These are phyloP conservation scores for Strobilomyces dryophilus DNA, from an alignment of 768 basidiomycete species.

Conservation along the genomic window DNA sequence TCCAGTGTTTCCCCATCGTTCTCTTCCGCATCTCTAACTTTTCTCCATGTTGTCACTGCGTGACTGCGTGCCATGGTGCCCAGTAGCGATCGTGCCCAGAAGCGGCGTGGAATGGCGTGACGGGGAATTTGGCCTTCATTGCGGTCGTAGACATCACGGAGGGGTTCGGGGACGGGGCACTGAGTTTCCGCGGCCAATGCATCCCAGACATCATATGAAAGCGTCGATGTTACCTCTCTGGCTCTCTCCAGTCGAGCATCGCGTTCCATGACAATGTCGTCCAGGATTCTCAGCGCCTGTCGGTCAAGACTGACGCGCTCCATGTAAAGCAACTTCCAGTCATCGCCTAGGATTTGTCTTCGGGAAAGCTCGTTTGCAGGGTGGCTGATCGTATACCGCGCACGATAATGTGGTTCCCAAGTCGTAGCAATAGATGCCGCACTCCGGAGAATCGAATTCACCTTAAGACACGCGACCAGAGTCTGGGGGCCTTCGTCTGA, in stretches of 20 bases:
- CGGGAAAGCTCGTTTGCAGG: conserved; percentile 35
- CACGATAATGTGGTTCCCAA: conserved; percentile 53
- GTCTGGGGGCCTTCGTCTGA: conserved; percentile 28
- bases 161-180: conserved; percentile 32
- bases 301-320: conserved; percentile 43
- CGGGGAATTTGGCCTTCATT: conserved; percentile 9
- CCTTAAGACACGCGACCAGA: conserved; percentile 38
- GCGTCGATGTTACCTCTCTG: conserved; percentile 33
- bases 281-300: conserved; percentile 37
- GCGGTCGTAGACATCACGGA: conserved; percentile 17
- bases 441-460: conserved; percentile 38
- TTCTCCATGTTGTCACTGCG: conserved; percentile 39
- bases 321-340: conserved; percentile 48
- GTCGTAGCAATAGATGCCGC: conserved; percentile 40
- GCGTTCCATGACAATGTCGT: conserved; percentile 36
- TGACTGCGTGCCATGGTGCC: conserved; percentile 40
- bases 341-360: conserved; percentile 21
- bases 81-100: conserved; percentile 47
- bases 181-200: conserved; percentile 39
- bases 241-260: conserved; percentile 38
- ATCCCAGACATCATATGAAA: conserved; percentile 56
- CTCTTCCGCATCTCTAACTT: conserved; percentile 7
- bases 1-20: conserved; percentile 34
- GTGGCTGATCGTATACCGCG: conserved; percentile 43
- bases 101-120: conserved; percentile 40